Evolutionary conservation across 345 rosid species (phyloP).

Genomic region (Eucalyptus regnans): DNA sequence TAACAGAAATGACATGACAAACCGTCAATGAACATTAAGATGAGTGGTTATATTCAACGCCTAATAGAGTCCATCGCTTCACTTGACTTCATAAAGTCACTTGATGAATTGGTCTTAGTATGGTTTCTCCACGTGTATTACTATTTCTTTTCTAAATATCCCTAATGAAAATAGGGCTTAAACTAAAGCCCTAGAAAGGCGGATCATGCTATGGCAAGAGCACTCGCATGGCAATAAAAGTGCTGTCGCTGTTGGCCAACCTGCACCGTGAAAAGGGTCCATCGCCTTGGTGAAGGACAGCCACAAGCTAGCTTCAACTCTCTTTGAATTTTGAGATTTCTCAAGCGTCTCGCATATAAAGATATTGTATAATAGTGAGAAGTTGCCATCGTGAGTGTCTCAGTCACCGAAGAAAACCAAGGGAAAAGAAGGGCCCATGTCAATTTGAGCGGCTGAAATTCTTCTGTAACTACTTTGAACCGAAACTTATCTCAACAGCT

Average conservation of each 20-base stretch:
- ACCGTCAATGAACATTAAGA: neutral
- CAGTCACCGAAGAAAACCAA: neutral
- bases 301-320: neutral
- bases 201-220: neutral
- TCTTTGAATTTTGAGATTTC: neutral
- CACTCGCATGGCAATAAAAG: neutral
- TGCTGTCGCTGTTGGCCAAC: neutral
- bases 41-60: neutral
- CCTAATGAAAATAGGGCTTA: neutral
- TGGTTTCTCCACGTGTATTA: neutral
- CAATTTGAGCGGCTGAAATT: neutral
- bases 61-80: neutral
- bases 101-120: neutral
- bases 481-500: neutral
- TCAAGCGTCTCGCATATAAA: neutral
- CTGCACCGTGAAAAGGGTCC: neutral
- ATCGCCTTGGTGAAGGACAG: neutral
- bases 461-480: neutral
- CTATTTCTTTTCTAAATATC: neutral
- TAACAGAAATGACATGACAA: neutral
- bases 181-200: neutral
- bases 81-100: neutral
- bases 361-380: neutral
- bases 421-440: neutral
- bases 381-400: neutral